phyloP scores from a whole-genome alignment of 306 rosid species.

The Quercus wislizeni region DNA sequence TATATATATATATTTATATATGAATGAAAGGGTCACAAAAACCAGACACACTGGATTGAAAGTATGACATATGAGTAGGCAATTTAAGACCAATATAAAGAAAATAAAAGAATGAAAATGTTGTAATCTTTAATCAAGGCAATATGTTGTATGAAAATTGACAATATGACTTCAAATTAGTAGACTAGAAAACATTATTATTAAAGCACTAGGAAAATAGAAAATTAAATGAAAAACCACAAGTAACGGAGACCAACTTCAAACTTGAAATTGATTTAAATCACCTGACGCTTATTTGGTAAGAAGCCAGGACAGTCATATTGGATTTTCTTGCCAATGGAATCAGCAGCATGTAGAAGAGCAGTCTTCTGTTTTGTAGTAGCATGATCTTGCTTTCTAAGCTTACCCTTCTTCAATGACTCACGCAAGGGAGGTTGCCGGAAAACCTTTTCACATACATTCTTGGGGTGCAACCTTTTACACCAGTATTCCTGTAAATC shows the following conservation, averaged over 20 bases:
- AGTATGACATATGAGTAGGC: too few species aligned
- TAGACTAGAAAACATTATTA: neutral
- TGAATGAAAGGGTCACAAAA: neutral
- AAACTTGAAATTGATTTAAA: constrained; percentile 6
- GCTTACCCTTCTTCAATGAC: constrained; percentile 77
- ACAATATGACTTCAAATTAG: neutral
- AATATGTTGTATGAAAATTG: neutral
- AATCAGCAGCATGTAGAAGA: constrained; percentile 80
- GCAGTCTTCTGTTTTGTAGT: constrained; percentile 71
- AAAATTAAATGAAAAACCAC: neutral
- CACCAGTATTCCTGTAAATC: constrained; percentile 90
- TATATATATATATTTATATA: too few species aligned
- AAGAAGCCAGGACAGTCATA: constrained; percentile 93
- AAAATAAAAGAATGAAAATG: neutral
- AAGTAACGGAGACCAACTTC: neutral
- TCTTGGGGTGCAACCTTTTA: constrained; percentile 88
- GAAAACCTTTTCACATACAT: constrained; percentile 92
- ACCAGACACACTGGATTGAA: neutral
- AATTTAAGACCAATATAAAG: neutral
- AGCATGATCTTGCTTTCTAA: constrained; percentile 68
- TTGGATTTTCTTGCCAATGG: constrained; percentile 85
- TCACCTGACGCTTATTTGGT: constrained; percentile 88
- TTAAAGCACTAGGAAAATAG: neutral
- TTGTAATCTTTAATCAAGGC: neutral
- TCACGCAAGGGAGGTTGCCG: constrained; percentile 92